phyloP scores from a whole-genome alignment of 2,329 filamentous ascomycete species.

The Neofusicoccum sp. region DNA sequence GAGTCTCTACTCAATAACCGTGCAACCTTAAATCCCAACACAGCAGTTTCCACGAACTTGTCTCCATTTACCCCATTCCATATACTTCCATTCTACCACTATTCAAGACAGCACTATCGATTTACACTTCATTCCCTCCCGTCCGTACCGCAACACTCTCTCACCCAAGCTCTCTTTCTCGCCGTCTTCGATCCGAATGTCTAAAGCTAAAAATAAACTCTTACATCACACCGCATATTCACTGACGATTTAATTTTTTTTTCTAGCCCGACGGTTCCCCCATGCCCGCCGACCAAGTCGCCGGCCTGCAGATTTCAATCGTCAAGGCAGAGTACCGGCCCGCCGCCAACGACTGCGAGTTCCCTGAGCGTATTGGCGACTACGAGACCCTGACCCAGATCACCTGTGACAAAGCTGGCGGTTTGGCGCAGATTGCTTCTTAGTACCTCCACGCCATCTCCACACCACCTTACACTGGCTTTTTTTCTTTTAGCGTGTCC shows the following conservation, averaged over 20 bases:
- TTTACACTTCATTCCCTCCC: too few relatives aligned
- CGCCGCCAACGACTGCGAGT: constrained; percentile 32
- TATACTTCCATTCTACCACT: too few relatives aligned
- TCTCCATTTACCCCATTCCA: neutral
- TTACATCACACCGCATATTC: neutral
- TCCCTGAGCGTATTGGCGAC: constrained; percentile 36
- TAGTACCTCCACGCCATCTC: neutral
- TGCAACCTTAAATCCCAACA: neutral
- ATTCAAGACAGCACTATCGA: too few relatives aligned
- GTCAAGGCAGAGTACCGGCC: constrained; percentile 40
- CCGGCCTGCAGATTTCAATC: constrained; percentile 41
- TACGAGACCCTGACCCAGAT: constrained; percentile 28
- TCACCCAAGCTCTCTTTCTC: too few relatives aligned
- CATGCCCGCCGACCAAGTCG: constrained; percentile 32
- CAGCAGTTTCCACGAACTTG: neutral
- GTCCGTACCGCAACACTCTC: too few relatives aligned
- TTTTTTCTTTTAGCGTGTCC: neutral
- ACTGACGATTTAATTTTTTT: neutral
- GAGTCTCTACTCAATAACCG: neutral
- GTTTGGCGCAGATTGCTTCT: neutral
- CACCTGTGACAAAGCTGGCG: constrained; percentile 26
- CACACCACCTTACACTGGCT: neutral
- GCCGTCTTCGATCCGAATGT: too few relatives aligned
- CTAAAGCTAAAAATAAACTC: too few relatives aligned
- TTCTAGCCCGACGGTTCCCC: constrained; percentile 37